Evolutionary conservation across 768 basidiomycete genomes (phyloP).

Genomic region (Grammothele lineata): DNA sequence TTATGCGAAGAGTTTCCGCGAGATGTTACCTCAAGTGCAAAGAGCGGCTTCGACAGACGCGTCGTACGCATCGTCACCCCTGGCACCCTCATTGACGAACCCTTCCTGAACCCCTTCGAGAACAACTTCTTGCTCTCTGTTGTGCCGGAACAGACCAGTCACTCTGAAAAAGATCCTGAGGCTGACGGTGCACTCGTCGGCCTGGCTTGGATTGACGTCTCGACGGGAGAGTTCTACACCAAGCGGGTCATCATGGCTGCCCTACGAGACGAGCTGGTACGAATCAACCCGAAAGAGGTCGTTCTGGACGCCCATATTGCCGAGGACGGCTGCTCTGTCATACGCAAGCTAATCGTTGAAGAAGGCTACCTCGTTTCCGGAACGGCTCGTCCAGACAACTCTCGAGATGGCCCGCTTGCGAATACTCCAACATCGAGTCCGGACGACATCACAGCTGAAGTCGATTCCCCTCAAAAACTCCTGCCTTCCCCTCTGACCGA

Average conservation of each 20-base stretch:
- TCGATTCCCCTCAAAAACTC: background rate
- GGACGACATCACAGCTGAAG: constrained; percentile 21
- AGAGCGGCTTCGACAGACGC: constrained; percentile 68
- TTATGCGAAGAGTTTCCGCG: constrained; percentile 89
- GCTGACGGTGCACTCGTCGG: too few species aligned
- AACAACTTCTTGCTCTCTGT: constrained; percentile 89
- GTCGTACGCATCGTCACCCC: constrained; percentile 89
- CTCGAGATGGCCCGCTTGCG: background rate
- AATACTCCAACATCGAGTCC: too few species aligned
- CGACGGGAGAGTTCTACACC: constrained; percentile 90
- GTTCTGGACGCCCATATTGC: constrained; percentile 52
- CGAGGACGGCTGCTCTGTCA: constrained; percentile 35
- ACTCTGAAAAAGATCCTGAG: too few species aligned
- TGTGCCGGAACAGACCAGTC: constrained; percentile 4
- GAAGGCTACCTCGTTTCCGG: constrained; percentile 56
- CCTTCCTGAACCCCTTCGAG: constrained; percentile 79
- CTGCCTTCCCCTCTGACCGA: constrained; percentile 19
- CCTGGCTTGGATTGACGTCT: constrained; percentile 92
- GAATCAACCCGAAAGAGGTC: constrained; percentile 80
- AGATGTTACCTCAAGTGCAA: constrained; percentile 39
- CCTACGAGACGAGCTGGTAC: constrained; percentile 77
- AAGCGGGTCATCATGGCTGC: constrained; percentile 49
- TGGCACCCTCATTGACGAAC: constrained; percentile 90
- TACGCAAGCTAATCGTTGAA: constrained; percentile 47
- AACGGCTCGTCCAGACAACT: background rate